A percentile compares a stretch with the other conserved stretches of the same genome.
These are phyloP conservation scores for Pulveroboletus sp. DNA, from an alignment of 768 basidiomycete species.

Conservation along the genomic window DNA sequence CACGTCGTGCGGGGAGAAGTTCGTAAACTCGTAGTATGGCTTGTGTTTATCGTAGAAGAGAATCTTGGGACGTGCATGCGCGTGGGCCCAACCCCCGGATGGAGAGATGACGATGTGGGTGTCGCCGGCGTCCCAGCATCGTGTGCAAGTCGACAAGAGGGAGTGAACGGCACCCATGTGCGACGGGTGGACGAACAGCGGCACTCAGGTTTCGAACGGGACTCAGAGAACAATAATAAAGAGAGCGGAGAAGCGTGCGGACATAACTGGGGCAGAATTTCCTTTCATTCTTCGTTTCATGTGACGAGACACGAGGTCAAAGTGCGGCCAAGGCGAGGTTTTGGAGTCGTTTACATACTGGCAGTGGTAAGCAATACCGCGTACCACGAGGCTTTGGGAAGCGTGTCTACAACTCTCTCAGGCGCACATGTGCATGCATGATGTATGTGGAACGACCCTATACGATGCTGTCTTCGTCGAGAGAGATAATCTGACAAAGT, in stretches of 20 bases:
- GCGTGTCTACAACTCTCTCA: too few relatives aligned
- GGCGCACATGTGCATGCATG: too few relatives aligned
- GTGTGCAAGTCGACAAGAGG: conserved; percentile 12
- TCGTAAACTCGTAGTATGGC: conserved; percentile 68
- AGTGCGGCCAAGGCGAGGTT: not conserved
- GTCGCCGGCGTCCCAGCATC: conserved; percentile 26
- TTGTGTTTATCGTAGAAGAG: conserved; percentile 62
- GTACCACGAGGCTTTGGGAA: too few relatives aligned
- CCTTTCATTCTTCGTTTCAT: not conserved
- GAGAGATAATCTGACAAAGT: too few relatives aligned
- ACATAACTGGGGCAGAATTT: conserved; percentile 6
- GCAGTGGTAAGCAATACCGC: too few relatives aligned
- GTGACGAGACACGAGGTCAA: conserved; percentile 10
- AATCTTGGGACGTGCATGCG: conserved; percentile 32
- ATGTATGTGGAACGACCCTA: too few relatives aligned
- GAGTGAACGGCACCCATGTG: conserved; percentile 20
- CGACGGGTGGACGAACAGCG: not conserved
- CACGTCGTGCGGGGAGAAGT: conserved; percentile 68
- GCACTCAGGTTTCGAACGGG: not conserved
- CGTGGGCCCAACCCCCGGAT: conserved; percentile 22
- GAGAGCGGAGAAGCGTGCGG: conserved; percentile 5
- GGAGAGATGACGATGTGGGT: conserved; percentile 25
- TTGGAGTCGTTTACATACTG: too few relatives aligned
- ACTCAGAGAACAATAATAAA: not conserved
- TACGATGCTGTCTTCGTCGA: too few relatives aligned